Base-by-base conservation (phyloP, 2,329 filamentous ascomycete genomes). In the Xylariomycetidae sp. region DNA sequence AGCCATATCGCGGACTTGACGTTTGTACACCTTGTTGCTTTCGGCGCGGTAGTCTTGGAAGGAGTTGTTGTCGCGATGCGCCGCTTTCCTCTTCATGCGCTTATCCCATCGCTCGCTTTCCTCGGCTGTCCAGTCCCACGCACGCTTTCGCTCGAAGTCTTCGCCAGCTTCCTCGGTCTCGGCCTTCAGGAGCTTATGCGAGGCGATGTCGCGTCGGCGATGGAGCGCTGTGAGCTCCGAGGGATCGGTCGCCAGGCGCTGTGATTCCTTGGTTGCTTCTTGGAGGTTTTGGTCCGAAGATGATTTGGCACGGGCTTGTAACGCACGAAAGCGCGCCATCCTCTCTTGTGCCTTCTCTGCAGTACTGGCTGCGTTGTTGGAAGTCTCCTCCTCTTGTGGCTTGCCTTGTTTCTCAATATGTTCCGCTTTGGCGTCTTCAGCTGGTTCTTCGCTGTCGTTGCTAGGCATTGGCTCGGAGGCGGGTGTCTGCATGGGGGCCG, bases 111-210 rank as follows among this genome's bases (percentile, higher is more conserved):
- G 78, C 64, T 95, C 92, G 48, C 79, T 85, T 64, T 98, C 92
- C 44, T 98, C 92, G 6, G 90, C 69, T 1, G 92, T 98, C 85
- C 92, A 98, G 65, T 96, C 92, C 92, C 92, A 98, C 2, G 92
- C 92, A 25, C 92, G 81, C 64, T 96, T 95, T 47, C 92, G 85
- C 70, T 98, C 92, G 54, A 96, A 98, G 59, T 96, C 92, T 35
- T 85, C 87, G 20, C 88, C 88, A 0, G 73, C 69, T 13, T 85
- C 86, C 58, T 89, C 85, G 2, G 88, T 81, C 51, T 95, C 88
- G 4, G 88, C 86, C 66, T 95, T 95, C 26, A 95, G 73, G 0
- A 98, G 76, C 55, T 96, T 98, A 59, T 95, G 87, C 5, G 83
- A 80, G 14, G 92, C 90, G 46, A 92, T 80, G 35, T 86, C 89